Conservation (phyloP, 2,329 filamentous ascomycete species). For the Akanthomyces lecanii region DNA sequence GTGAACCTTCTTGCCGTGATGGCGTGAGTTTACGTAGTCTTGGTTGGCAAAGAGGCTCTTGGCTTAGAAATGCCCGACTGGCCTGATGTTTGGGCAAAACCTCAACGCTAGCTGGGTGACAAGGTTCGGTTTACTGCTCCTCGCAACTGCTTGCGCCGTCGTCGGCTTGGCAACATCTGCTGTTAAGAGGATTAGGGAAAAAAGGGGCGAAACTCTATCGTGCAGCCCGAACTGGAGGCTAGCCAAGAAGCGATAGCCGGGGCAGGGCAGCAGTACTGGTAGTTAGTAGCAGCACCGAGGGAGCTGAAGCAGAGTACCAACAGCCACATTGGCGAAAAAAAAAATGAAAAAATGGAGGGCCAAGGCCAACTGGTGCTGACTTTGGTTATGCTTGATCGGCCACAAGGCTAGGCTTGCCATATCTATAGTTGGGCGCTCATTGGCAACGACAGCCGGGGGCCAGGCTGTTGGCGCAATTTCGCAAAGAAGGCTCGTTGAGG, state of each 20-base stretch:
- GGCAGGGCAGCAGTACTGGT: neutral
- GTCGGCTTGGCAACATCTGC: no score
- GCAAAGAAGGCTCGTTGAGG: no score
- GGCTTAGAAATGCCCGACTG: neutral
- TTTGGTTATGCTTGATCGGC: no score
- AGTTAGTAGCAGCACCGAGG: no score
- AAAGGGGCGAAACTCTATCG: conserved; percentile 1
- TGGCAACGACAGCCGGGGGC: neutral
- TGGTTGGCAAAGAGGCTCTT: neutral
- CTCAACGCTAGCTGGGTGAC: neutral
- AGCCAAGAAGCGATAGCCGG: conserved; percentile 3
- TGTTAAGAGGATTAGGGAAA: neutral
- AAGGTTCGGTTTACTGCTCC: neutral
- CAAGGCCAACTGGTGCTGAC: neutral
- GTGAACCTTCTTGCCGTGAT: neutral
- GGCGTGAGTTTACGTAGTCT: neutral
- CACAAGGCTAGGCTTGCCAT: no score
- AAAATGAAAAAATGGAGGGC: no score
- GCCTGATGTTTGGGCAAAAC: neutral
- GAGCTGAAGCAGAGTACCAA: neutral
- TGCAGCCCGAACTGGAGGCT: neutral
- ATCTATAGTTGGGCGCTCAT: neutral
- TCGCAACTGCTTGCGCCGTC: no score
- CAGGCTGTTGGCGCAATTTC: no score
- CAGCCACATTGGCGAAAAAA: neutral